Conservation (phyloP, 2,329 filamentous ascomycete species). For the Scedosporium aurantiacum region DNA sequence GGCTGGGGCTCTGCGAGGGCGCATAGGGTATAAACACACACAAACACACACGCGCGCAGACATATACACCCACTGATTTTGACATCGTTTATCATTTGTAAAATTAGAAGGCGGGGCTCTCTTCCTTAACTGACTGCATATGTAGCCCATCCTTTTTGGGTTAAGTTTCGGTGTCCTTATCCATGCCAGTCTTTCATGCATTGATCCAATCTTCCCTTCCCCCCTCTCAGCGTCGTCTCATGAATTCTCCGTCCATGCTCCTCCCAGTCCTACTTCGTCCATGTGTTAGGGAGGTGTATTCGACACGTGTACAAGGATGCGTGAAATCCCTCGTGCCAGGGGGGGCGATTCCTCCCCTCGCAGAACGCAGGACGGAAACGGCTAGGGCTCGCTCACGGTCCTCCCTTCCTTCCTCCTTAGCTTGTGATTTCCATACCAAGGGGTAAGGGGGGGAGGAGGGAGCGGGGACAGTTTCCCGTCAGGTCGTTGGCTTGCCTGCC, state of each 20-base stretch:
- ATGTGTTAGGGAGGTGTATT: not conserved
- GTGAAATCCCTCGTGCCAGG: not conserved
- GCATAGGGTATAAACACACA: not conserved
- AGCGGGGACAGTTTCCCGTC: too few species aligned
- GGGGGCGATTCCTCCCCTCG: not conserved
- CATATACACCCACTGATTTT: not conserved
- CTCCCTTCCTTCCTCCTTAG: not conserved
- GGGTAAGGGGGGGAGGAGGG: not conserved
- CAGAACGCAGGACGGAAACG: too few species aligned
- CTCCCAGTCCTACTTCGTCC: not conserved
- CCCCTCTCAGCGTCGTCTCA: not conserved
- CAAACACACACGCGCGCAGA: not conserved
- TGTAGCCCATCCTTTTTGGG: not conserved
- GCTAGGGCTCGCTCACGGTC: not conserved
- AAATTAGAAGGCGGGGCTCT: not conserved
- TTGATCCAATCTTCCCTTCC: not conserved
- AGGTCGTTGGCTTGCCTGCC: too few species aligned
- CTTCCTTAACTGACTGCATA: not conserved
- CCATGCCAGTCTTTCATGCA: not conserved
- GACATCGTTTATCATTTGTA: not conserved
- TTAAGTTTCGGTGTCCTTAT: not conserved
- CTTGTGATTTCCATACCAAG: not conserved
- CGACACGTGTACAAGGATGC: not conserved
- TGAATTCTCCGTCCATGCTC: not conserved
- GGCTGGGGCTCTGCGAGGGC: not conserved